Evolutionary conservation across 2,329 filamentous ascomycete species (phyloP).

Genomic region (Coniella lustricola): DNA sequence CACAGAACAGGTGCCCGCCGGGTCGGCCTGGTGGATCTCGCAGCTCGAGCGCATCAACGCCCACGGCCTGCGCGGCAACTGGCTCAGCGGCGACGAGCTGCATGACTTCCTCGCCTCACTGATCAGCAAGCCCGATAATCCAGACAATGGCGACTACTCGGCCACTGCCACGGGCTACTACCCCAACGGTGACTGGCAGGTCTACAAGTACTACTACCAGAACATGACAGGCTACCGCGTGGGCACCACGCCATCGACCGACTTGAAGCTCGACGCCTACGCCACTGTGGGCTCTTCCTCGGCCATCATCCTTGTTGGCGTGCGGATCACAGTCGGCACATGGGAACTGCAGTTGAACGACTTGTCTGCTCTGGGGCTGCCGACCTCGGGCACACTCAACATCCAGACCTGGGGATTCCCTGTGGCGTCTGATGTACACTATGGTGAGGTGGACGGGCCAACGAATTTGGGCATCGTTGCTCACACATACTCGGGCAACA

Average conservation of each 20-base stretch:
- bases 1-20: conserved; percentile 33
- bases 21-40: conserved; percentile 37
- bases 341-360: conserved; percentile 29
- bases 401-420: conserved; percentile 27
- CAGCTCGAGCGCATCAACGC: conserved; percentile 38
- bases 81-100: conserved; percentile 31
- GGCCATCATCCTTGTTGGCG: conserved; percentile 30
- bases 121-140: conserved; percentile 23
- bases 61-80: conserved; percentile 37
- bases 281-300: conserved; percentile 25
- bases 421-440: conserved; percentile 16
- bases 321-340: conserved; percentile 23
- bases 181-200: conserved; percentile 30
- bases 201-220: conserved; percentile 40
- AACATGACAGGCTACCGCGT: conserved; percentile 36
- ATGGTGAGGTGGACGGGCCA: conserved; percentile 24
- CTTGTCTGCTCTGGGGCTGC: conserved; percentile 27
- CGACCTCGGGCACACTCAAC: conserved; percentile 24
- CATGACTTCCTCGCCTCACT: conserved; percentile 38
- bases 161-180: conserved; percentile 14
- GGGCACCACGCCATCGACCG: conserved; percentile 27
- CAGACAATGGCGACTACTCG: conserved; percentile 5
- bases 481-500: conserved; percentile 28
- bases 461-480: conserved; percentile 24
- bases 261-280: conserved; percentile 31